Conservation (phyloP, 768 basidiomycete genomes). For the Erythrobasidium yunnanense region DNA sequence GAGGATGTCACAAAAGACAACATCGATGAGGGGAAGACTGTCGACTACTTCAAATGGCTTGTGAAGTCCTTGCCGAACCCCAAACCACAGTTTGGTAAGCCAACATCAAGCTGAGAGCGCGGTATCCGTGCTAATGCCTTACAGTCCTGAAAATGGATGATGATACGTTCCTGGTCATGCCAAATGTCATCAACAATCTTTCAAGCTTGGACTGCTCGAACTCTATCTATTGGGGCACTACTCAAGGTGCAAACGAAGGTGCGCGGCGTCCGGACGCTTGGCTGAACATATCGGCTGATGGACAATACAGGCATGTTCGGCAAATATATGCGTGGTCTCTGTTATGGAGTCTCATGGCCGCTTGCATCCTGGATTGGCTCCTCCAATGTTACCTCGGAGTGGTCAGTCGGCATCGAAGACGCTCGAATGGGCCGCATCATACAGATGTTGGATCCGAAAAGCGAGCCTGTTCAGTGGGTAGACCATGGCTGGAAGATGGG, state of each 20-base stretch:
- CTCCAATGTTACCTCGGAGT: neutral
- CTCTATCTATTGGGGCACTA: slow-evolving; percentile 12
- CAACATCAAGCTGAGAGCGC: neutral
- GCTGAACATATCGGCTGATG: neutral
- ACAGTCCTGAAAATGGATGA: slow-evolving; percentile 21
- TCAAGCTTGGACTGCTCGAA: slow-evolving; percentile 5
- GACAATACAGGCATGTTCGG: neutral
- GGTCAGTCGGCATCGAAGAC: neutral
- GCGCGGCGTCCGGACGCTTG: neutral
- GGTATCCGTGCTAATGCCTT: neutral
- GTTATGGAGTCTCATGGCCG: slow-evolving; percentile 18
- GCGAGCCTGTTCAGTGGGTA: slow-evolving; percentile 14
- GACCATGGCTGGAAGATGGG: slow-evolving; percentile 23
- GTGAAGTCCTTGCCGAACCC: neutral
- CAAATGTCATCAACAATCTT: slow-evolving; percentile 9
- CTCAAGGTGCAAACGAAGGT: slow-evolving; percentile 6
- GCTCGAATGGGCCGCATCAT: slow-evolving; percentile 2
- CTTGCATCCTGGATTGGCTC: slow-evolving; percentile 18
- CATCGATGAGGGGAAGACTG: slow-evolving; percentile 19
- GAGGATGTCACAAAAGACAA: slow-evolving; percentile 12
- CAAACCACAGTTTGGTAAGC: slow-evolving; percentile 17
- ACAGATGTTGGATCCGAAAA: neutral
- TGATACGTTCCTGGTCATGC: slow-evolving; percentile 20
- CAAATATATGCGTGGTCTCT: slow-evolving; percentile 13
- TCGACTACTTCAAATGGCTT: slow-evolving; percentile 16